phyloP scores from a whole-genome alignment of 495 filamentous ascomycete genomes.

The Cudoniella acicularis region DNA sequence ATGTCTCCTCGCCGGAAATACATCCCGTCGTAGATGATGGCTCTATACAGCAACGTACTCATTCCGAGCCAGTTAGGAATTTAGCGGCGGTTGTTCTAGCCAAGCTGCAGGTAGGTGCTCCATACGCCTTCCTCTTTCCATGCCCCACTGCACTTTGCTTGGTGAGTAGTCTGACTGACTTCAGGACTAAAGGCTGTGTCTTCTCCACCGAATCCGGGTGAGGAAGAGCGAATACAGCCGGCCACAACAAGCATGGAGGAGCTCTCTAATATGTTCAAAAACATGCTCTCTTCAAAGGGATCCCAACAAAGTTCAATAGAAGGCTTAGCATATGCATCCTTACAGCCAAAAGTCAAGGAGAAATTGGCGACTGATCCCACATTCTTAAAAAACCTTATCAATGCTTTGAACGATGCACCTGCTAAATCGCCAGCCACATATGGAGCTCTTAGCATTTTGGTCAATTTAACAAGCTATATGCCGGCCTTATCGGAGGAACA shows the following conservation, averaged over 20 bases:
- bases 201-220: conserved; percentile 29
- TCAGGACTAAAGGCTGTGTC: conserved; percentile 47
- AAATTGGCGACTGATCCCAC: conserved; percentile 59
- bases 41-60: conserved; percentile 28
- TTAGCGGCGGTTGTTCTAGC: conserved; percentile 84
- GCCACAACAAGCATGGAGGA: conserved; percentile 60
- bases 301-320: conserved; percentile 68
- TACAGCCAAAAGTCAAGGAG: conserved; percentile 81
- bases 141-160: background rate
- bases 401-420: conserved; percentile 54
- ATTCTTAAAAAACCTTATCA: conserved; percentile 65
- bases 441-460: conserved; percentile 76
- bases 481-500: conserved; percentile 84
- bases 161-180: conserved; percentile 40
- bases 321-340: conserved; percentile 86
- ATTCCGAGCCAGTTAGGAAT: conserved; percentile 47
- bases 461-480: conserved; percentile 77
- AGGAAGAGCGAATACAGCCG: conserved; percentile 39
- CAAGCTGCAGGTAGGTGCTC: conserved; percentile 58
- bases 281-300: conserved; percentile 61
- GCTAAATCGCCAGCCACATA: conserved; percentile 71
- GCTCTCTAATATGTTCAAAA: conserved; percentile 73
- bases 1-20: conserved; percentile 23
- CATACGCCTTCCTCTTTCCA: background rate
- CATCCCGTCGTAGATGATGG: conserved; percentile 17